Conservation (phyloP, 108 stramenopile species). For the Cyclotella atomus region DNA sequence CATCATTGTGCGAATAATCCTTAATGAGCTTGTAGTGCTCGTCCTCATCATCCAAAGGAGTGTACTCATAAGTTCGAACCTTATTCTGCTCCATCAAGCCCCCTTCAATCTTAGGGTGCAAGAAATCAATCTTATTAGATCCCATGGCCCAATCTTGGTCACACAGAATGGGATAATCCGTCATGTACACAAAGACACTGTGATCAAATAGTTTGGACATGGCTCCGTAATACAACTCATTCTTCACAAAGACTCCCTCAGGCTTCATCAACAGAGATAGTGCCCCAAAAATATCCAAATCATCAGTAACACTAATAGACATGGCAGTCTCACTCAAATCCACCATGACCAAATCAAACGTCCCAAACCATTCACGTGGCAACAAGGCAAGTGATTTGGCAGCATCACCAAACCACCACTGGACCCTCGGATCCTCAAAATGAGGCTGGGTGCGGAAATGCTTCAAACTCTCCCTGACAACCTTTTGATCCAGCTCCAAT, state of each 20-base stretch:
- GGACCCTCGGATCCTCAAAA: slow-evolving; percentile 80
- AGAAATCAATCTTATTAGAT: slow-evolving; percentile 73
- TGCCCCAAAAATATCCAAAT: slow-evolving; percentile 79
- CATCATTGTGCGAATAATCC: slow-evolving; percentile 69
- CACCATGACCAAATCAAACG: slow-evolving; percentile 87
- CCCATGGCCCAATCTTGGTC: slow-evolving; percentile 79
- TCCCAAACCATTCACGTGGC: slow-evolving; percentile 80
- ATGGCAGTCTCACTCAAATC: slow-evolving; percentile 86
- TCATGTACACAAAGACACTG: slow-evolving; percentile 55
- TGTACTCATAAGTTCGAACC: slow-evolving; percentile 39
- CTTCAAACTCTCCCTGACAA: slow-evolving; percentile 71
- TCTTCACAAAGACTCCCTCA: slow-evolving; percentile 87
- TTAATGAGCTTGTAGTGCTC: slow-evolving; percentile 64
- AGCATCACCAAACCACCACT: slow-evolving; percentile 94
- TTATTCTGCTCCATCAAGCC: slow-evolving; percentile 36
- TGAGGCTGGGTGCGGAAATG: slow-evolving; percentile 80
- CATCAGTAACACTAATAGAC: slow-evolving; percentile 70
- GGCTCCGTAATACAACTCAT: slow-evolving; percentile 77
- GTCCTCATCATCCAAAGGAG: slow-evolving; percentile 55
- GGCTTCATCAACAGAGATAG: slow-evolving; percentile 76
- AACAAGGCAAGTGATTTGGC: slow-evolving; percentile 78
- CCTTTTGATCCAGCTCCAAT: slow-evolving; percentile 83
- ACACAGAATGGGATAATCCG: slow-evolving; percentile 71
- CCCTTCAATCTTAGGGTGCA: slow-evolving; percentile 50
- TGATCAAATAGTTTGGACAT: slow-evolving; percentile 72